These are phyloP conservation scores for Thelephora ganbajun DNA, from an alignment of 768 basidiomycete species.

Conservation along the genomic window DNA sequence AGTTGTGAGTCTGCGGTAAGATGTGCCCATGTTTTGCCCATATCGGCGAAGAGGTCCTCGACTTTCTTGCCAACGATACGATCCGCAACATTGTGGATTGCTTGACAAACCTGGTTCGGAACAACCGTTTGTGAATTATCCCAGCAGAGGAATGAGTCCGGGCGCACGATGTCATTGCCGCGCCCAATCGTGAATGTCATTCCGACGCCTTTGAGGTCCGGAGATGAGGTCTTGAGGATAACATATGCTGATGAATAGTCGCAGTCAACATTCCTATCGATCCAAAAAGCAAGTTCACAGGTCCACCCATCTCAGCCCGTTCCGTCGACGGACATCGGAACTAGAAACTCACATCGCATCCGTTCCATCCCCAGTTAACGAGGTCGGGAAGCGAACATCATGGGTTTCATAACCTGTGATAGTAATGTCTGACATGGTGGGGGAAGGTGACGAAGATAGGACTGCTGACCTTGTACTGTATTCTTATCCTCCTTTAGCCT, in stretches of 20 bases:
- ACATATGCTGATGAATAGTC: constrained; percentile 95
- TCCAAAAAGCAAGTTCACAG: neutral
- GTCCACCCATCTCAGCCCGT: neutral
- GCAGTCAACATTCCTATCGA: constrained; percentile 80
- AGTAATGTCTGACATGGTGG: constrained; percentile 12
- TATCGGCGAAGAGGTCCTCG: constrained; percentile 72
- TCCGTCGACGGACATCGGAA: neutral
- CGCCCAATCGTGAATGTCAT: constrained; percentile 94
- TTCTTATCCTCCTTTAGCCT: too few species aligned
- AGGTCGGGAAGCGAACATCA: constrained; percentile 88
- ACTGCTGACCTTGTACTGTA: too few species aligned
- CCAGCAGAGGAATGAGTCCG: neutral
- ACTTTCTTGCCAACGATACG: constrained; percentile 75
- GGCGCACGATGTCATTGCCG: constrained; percentile 77
- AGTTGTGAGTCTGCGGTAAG: constrained; percentile 82
- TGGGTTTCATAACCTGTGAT: constrained; percentile 47
- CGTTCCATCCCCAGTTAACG: constrained; percentile 80
- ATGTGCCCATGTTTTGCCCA: constrained; percentile 86
- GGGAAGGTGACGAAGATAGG: too few species aligned
- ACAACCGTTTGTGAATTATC: neutral
- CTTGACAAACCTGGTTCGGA: constrained; percentile 50
- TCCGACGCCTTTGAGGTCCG: constrained; percentile 68
- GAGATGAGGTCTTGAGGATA: constrained; percentile 49
- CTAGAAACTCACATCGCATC: constrained; percentile 67
- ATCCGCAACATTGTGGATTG: constrained; percentile 66